Base-by-base conservation (phyloP, 176 grass and related monocot genomes). In the Pontederia paniculata region DNA sequence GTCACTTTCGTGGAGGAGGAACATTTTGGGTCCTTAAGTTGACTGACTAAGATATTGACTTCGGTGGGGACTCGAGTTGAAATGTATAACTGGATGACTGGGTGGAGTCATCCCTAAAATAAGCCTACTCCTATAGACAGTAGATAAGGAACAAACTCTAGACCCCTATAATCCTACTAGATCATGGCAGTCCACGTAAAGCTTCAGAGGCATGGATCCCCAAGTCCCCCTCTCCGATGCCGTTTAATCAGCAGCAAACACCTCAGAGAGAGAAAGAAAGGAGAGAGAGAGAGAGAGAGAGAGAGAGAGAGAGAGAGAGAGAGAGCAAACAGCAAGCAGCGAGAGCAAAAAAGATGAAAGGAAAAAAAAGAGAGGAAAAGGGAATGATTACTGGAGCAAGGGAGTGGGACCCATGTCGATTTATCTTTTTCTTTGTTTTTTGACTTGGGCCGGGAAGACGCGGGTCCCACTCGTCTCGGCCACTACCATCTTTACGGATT, bases 401-500 rank as follows among this genome's bases (percentile, higher is more conserved):
- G 41, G 42, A 22, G 44, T 9, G 18, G 57, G 21, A 5, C 62
- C 72, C 25, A 10, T 15, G 11, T 57, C 20, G 37, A 49, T 42
- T 67, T 16, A 12, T 42, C 8, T 41, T 41, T 58, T 44, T 50
- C 43, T 57, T 16, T 54, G 11, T 11, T 42, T 28, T 12, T 20
- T 58, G 16, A 45, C 13, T 56, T 58, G 50, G 55, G 47, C 8
- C 19, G 8, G 52, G 48, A 44, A 28, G 12, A 12, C 17, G 28
- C 31, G 73, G 68, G 70, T 23, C 60, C 79, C 48, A 73, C 81
- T 46, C 8, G 64, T 59, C 28, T 37, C 28, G 62, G 47, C 46
- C 69, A 75, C 62, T 58, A 68, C 68, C 58, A 69, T 85, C 81
- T 88, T 78, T 75, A 67, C 52, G 60, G 78, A 77, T 79, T 90